Conservation (phyloP, 805 yeast species). For the Starmera caribaea region DNA sequence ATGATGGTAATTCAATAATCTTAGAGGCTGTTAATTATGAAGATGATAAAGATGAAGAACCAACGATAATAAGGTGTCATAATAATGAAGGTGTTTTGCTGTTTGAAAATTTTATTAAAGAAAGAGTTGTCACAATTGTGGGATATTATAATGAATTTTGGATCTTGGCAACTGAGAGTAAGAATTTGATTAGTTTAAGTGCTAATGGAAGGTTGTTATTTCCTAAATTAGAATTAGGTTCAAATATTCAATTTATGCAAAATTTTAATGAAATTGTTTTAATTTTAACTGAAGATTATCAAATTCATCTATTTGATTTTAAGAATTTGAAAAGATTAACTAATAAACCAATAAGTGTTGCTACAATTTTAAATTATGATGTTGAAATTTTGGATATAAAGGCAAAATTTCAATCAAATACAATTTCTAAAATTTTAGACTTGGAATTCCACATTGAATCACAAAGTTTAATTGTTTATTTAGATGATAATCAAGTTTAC, state of each 20-base stretch:
- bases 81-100: conserved; percentile 18
- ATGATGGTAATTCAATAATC: conserved; percentile 18
- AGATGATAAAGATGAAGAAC: conserved; percentile 24
- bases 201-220: conserved; percentile 34
- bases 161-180: conserved; percentile 49
- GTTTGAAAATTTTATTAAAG: conserved; percentile 34
- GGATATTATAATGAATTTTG: conserved; percentile 36
- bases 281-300: conserved; percentile 41
- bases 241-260: conserved; percentile 29
- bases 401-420: conserved; percentile 7
- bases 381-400: conserved; percentile 10
- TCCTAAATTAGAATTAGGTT: conserved; percentile 46
- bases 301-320: conserved; percentile 43
- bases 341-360: conserved; percentile 37
- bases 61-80: conserved; percentile 29
- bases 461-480: conserved; percentile 30
- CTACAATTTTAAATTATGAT: conserved; percentile 39
- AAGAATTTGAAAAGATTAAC: conserved; percentile 20
- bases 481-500: conserved; percentile 31
- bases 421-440: conserved; percentile 14
- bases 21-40: conserved; percentile 22
- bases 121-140: conserved; percentile 25
- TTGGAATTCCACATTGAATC: conserved; percentile 24
- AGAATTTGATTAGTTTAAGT: conserved; percentile 37
- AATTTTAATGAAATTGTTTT: conserved; percentile 26